Base-by-base conservation (phyloP, 768 basidiomycete genomes). In the Lyophyllum semitale region DNA sequence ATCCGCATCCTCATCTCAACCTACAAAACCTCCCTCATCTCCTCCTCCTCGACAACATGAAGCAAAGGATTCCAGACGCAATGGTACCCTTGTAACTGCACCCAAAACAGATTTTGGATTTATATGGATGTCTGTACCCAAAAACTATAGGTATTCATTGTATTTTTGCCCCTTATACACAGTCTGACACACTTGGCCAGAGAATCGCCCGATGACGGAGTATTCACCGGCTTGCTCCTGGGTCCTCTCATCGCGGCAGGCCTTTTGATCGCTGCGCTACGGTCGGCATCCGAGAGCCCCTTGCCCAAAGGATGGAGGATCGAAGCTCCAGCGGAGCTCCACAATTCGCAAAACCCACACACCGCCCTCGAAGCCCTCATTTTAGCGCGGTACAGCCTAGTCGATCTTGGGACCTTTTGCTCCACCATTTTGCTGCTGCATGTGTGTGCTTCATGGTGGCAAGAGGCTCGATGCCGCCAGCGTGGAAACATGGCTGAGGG, bases 81-180 rank as follows among this genome's bases (percentile, higher is more conserved):
- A 63, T 42, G 41, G 51, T 22, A 53, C 55, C 48, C 66, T 68
- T 25, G 50, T 62, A 27, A 55, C 63, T 26, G 61, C 62, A 48
- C 73, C 72, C 56, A 83, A 79, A 70, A 72, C 74, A 22, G 80
- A 83, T 63, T 83, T 85, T 53, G 85, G 86, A 30, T 89, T 85
- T 64, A 80, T 93, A 23, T 94, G 91, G 91, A 93, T 94, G 92
- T 89, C 91, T 15, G 90, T 92, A 4, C 88, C 89, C 0, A 91
- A 92, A 70, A 92, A 94, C 64, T 94, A 91, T 66, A 79, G 91
- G 90, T 88, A 59, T 26, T 5, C 22, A 25, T 48, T 51, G 8
- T n/a, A 25, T 27, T 47, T 8, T 41, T 40, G 12, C 26, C 18
- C 42, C 43, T 48, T 8, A 13, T 49, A 49, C 17, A 38, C n/a